phyloP scores from a whole-genome alignment of 805 yeast species.

The Ascoidea asiatica region DNA sequence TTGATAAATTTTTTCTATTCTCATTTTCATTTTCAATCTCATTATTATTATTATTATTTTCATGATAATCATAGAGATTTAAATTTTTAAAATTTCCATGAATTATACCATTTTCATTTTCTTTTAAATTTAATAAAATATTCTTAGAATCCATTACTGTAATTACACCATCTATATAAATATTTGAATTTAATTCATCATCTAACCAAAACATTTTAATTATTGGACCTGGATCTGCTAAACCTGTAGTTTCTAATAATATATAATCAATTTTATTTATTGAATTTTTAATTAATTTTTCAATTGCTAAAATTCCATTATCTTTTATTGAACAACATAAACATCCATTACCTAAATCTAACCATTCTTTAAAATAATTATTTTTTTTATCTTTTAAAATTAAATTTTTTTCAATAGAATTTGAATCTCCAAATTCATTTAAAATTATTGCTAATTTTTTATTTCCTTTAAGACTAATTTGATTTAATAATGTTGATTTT shows the following conservation, averaged over 20 bases:
- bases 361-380: conserved; percentile 76
- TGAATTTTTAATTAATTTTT: conserved; percentile 60
- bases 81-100: no score
- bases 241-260: conserved; percentile 87
- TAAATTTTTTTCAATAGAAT: conserved; percentile 78
- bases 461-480: conserved; percentile 56
- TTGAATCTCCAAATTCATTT: conserved; percentile 86
- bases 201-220: conserved; percentile 98
- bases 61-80: no score
- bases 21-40: conserved; percentile 23
- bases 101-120: conserved; percentile 14
- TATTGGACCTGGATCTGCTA: conserved; percentile 96
- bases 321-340: conserved; percentile 93
- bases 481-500: conserved; percentile 72
- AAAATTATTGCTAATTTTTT: conserved; percentile 77
- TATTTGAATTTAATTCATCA: conserved; percentile 70
- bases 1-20: conserved; percentile 39
- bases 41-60: conserved; percentile 16
- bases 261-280: conserved; percentile 77
- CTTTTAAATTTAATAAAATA: conserved; percentile 44
- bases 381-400: conserved; percentile 40
- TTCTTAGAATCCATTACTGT: conserved; percentile 74
- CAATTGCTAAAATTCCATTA: conserved; percentile 90
- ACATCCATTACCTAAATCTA: conserved; percentile 94
- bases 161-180: conserved; percentile 82